Evolutionary conservation across 352 stramenopile genomes (phyloP), one percentile per base, ranked within the genome.

Genomic region (Globisporangium barbulae): DNA sequence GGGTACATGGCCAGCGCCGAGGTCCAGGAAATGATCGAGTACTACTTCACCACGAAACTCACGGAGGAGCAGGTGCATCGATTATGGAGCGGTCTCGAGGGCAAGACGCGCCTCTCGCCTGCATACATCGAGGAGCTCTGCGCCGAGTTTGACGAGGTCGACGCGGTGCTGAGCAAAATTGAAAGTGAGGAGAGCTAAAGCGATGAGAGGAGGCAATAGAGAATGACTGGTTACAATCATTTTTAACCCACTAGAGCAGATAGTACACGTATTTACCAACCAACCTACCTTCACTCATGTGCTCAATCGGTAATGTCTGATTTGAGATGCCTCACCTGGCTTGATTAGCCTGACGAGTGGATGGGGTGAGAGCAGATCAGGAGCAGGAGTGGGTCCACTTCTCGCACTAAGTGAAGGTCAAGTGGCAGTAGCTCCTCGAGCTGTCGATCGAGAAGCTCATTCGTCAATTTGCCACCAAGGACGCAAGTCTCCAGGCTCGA

Each of bases 11-110:
- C 66, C 15, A 68, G 58, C 30, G 44, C 48, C 49, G 68, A 83
- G 41, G 72, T 75, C 42, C 64, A 65, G 28, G 54, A 83, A 42
- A 88, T 90, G 79, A 64, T 87, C 53, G 68, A 83, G 59, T 83
- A 88, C 65, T 90, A 87, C 53, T 85, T 75, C 49, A 68, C 67
- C 21, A 69, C 58, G 1, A 60, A 53, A 47, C 59, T 86, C 35
- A 71, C 64, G 3, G 13, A 39, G 2, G 59, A 75, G 4, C 67
- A 85, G 25, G 28, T 3, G 19, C 5, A 25, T 5, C 52, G 52
- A 9, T 31, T 58, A 45, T 31, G 31, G 33, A 35, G 15, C 21
- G 37, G 21, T 13, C 54, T n/a, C 22, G 8, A 37, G 25, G 7
- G 15, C 6, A 57, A 39, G n/a, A 37, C 25, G 33, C 21, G 31